Conservation (phyloP, 192 early-diverging fungal genomes). For the Gigaspora rosea region DNA sequence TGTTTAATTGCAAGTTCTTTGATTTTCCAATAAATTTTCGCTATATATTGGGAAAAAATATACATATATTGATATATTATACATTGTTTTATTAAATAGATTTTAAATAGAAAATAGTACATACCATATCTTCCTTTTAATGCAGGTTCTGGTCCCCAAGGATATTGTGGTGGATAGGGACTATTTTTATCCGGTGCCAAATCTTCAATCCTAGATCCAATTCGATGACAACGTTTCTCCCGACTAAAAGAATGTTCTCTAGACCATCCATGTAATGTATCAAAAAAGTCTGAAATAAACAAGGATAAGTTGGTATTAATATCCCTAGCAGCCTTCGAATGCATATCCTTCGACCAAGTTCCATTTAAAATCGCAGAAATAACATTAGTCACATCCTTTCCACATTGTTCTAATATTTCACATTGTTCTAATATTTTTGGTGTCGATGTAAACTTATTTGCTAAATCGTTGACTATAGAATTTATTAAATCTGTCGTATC, state of each 20-base stretch:
- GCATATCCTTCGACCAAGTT: conserved; percentile 2
- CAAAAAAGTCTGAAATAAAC: conserved; percentile 8
- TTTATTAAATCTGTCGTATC: not conserved
- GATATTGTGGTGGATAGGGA: conserved; percentile 1
- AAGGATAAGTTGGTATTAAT: not conserved
- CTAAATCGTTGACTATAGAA: not conserved
- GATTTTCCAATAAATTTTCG: conserved; percentile 9
- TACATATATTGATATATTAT: not conserved
- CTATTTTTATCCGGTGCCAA: not conserved
- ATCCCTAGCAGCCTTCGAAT: not conserved
- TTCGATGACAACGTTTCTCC: not conserved
- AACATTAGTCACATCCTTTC: not conserved
- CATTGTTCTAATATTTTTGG: not conserved
- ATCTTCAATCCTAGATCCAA: not conserved
- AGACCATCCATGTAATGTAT: conserved; percentile 3
- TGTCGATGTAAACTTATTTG: not conserved
- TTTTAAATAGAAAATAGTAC: not conserved
- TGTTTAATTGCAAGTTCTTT: not conserved
- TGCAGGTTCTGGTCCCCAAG: not conserved
- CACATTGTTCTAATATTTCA: not conserved
- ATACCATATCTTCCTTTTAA: not conserved
- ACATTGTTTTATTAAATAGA: not conserved
- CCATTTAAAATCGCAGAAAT: not conserved
- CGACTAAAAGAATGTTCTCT: not conserved
- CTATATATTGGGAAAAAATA: not conserved